A percentile compares a stretch with the other conserved stretches of the same genome.
phyloP scores from a whole-genome alignment of 306 rosid species.

The Pyrus pyrifolia region DNA sequence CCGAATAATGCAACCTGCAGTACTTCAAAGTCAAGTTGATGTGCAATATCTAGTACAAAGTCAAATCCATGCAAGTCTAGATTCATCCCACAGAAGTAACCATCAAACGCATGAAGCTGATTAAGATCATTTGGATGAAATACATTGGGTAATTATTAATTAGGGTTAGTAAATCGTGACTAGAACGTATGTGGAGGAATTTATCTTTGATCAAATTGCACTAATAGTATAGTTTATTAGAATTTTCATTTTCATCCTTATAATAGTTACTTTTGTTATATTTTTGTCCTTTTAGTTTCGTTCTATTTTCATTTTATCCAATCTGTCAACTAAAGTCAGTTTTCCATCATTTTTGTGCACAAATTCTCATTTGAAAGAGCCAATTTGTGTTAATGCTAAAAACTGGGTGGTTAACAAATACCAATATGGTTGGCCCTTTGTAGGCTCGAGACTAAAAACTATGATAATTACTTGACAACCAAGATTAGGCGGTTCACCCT shows the following conservation, averaged over 20 bases:
- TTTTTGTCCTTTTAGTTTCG: not conserved
- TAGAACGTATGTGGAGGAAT: not conserved
- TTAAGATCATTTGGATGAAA: not conserved
- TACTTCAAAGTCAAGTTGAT: not conserved
- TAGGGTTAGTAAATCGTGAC: not conserved
- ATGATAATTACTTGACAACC: no score
- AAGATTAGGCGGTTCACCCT: no score
- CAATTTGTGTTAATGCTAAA: no score
- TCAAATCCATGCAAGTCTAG: slow-evolving; percentile 15
- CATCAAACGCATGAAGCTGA: not conserved
- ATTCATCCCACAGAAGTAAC: slow-evolving; percentile 4
- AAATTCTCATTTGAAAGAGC: not conserved
- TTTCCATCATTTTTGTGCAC: not conserved
- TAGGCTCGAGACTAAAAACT: no score
- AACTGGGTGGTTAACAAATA: no score
- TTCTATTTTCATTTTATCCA: not conserved
- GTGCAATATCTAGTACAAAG: not conserved
- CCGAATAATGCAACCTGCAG: not conserved
- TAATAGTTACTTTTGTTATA: not conserved
- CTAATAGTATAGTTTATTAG: not conserved
- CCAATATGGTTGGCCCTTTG: no score
- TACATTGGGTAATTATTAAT: not conserved
- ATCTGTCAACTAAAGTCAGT: not conserved
- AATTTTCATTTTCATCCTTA: not conserved
- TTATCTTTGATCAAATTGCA: not conserved